These are phyloP conservation scores for Bipolaris victoriae DNA, from an alignment of 2,329 filamentous ascomycete genomes.

Conservation along the genomic window DNA sequence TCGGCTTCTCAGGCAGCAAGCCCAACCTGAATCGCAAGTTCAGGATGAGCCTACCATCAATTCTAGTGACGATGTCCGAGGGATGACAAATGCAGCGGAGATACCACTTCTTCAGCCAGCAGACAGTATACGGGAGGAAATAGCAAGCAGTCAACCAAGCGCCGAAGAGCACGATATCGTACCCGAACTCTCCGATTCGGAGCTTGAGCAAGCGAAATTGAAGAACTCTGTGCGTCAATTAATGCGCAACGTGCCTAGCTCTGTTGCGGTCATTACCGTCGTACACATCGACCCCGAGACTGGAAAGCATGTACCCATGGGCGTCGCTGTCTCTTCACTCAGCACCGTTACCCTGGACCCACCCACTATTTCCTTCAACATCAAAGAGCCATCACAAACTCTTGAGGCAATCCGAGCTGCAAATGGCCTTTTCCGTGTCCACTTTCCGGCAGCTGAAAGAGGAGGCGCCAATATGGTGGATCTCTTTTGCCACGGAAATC, in stretches of 20 bases:
- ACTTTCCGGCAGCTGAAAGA: constrained; percentile 52
- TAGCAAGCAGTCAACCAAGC: not conserved
- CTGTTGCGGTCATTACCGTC: constrained; percentile 62
- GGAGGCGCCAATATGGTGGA: constrained; percentile 40
- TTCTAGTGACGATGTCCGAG: not conserved
- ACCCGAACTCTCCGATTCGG: constrained; percentile 2
- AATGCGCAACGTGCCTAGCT: constrained; percentile 63
- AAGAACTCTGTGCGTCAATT: constrained; percentile 38
- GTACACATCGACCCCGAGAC: constrained; percentile 21
- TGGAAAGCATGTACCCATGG: constrained; percentile 30
- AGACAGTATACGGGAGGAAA: constrained; percentile 1
- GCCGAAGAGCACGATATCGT: constrained; percentile 2
- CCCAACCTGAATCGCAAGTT: constrained; percentile 9
- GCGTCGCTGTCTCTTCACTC: constrained; percentile 67
- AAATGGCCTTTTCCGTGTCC: constrained; percentile 55
- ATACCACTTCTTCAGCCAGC: not conserved
- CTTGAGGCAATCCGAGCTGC: constrained; percentile 59
- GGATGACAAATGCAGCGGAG: not conserved
- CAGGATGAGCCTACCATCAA: not conserved
- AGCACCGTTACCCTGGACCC: constrained; percentile 64
- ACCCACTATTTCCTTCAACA: constrained; percentile 67
- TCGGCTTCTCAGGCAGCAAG: constrained; percentile 15
- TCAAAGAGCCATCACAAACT: constrained; percentile 62
- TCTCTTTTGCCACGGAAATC: constrained; percentile 40
- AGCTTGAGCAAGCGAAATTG: constrained; percentile 13